Evolutionary conservation across 202 grass and related monocot genomes (phyloP).

Genomic region (Carex arenaria): DNA sequence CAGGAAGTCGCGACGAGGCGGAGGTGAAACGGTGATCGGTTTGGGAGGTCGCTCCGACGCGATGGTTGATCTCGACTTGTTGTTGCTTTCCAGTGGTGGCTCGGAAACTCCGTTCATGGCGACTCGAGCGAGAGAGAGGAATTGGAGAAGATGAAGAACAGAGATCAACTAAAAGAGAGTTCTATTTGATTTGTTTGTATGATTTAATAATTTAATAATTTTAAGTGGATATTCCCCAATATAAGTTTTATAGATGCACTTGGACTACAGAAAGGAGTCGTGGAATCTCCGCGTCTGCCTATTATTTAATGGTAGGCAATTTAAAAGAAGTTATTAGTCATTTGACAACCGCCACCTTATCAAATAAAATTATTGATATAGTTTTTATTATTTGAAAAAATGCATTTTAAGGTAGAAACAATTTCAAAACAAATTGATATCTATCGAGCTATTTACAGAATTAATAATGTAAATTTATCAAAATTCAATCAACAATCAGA

Average conservation of each 20-base stretch:
- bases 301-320: too few relatives aligned
- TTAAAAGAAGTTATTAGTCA: too few relatives aligned
- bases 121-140: not conserved
- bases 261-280: not conserved
- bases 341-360: too few relatives aligned
- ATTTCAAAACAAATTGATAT: not conserved
- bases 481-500: not conserved
- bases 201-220: not conserved
- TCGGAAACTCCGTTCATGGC: slow-evolving; percentile 12
- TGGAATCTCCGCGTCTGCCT: not conserved
- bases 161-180: not conserved
- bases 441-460: not conserved
- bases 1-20: slow-evolving; percentile 59
- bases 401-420: not conserved
- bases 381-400: not conserved
- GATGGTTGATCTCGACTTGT: not conserved
- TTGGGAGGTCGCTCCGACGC: slow-evolving; percentile 16
- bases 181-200: not conserved
- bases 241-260: not conserved
- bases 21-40: slow-evolving; percentile 15
- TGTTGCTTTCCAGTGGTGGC: not conserved
- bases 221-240: not conserved
- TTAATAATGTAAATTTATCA: not conserved
- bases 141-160: not conserved
- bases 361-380: not conserved